phyloP scores from a whole-genome alignment of 2,329 filamentous ascomycete species.

The Colletotrichum sojae region DNA sequence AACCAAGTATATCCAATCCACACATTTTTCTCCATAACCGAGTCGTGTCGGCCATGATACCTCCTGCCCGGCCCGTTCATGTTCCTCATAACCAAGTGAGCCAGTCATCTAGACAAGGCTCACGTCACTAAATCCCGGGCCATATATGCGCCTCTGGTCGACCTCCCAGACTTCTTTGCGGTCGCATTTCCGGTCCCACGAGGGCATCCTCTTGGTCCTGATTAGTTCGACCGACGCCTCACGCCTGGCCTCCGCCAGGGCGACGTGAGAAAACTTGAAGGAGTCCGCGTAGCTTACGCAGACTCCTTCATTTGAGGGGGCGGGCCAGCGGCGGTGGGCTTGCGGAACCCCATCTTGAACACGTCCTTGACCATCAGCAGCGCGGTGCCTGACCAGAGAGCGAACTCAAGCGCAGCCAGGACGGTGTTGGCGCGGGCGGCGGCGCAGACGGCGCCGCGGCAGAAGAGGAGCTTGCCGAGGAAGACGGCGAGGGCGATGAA shows the following conservation, averaged over 20 bases:
- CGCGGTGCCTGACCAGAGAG: slow-evolving; percentile 66
- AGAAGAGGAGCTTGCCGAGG: slow-evolving; percentile 69
- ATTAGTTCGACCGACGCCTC: slow-evolving; percentile 37
- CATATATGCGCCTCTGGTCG: slow-evolving; percentile 38
- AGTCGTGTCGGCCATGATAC: slow-evolving; percentile 12
- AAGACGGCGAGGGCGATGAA: slow-evolving; percentile 72
- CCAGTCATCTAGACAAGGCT: slow-evolving; percentile 41
- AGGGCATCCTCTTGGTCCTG: slow-evolving; percentile 28
- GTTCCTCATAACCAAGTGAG: neutral
- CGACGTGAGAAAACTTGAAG: slow-evolving; percentile 31
- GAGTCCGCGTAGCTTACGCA: slow-evolving; percentile 36
- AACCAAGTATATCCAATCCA: slow-evolving; percentile 27
- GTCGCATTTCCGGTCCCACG: slow-evolving; percentile 34
- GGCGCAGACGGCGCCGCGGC: slow-evolving; percentile 69
- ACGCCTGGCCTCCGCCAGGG: slow-evolving; percentile 32
- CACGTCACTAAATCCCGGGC: slow-evolving; percentile 40
- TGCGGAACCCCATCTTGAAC: slow-evolving; percentile 58
- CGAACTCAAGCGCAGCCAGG: slow-evolving; percentile 67
- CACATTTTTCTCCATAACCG: slow-evolving; percentile 16
- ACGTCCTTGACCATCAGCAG: slow-evolving; percentile 62
- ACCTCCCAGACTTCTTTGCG: slow-evolving; percentile 30
- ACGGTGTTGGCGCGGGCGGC: slow-evolving; percentile 69
- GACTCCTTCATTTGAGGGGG: slow-evolving; percentile 43
- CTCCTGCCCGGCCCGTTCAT: neutral
- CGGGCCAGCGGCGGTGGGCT: slow-evolving; percentile 46